Conservation (phyloP, 345 rosid genomes). For the Limnanthes douglasii region DNA sequence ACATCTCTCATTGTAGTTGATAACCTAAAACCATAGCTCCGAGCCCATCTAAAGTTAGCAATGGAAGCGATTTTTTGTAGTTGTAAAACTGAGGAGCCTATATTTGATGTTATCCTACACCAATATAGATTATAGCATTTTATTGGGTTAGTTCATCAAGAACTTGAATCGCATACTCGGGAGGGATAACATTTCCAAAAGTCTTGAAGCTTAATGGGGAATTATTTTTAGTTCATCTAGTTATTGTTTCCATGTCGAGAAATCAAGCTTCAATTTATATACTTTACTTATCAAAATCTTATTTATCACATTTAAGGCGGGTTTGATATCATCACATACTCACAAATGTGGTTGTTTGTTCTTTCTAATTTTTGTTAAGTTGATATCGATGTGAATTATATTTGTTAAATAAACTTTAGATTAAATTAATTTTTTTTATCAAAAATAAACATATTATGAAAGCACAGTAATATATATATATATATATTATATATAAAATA, state of each 20-base stretch:
- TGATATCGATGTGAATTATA: constrained; percentile 92
- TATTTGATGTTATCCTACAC: constrained; percentile 99
- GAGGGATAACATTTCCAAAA: constrained; percentile 82
- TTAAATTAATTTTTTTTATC: no score
- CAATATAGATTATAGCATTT: constrained; percentile 76
- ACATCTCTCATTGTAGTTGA: constrained; percentile 98
- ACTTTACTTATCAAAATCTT: constrained; percentile 36
- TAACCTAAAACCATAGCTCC: constrained; percentile 98
- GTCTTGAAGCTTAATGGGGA: constrained; percentile 67
- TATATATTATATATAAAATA: no score
- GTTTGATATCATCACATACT: constrained; percentile 71
- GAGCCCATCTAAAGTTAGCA: constrained; percentile 82
- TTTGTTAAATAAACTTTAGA: no score
- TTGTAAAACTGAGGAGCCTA: constrained; percentile 99
- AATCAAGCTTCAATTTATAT: constrained; percentile 33
- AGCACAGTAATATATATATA: no score
- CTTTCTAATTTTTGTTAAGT: constrained; percentile 92
- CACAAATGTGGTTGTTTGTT: constrained; percentile 94
- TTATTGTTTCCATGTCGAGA: constrained; percentile 60
- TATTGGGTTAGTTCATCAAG: constrained; percentile 82
- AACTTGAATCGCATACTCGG: constrained; percentile 76
- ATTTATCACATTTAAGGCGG: constrained; percentile 67
- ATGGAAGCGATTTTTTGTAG: constrained; percentile 73
- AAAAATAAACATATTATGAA: no score
- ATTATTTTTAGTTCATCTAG: constrained; percentile 52